Base-by-base conservation (phyloP, 2,329 filamentous ascomycete species). In the Claviceps cyperi region DNA sequence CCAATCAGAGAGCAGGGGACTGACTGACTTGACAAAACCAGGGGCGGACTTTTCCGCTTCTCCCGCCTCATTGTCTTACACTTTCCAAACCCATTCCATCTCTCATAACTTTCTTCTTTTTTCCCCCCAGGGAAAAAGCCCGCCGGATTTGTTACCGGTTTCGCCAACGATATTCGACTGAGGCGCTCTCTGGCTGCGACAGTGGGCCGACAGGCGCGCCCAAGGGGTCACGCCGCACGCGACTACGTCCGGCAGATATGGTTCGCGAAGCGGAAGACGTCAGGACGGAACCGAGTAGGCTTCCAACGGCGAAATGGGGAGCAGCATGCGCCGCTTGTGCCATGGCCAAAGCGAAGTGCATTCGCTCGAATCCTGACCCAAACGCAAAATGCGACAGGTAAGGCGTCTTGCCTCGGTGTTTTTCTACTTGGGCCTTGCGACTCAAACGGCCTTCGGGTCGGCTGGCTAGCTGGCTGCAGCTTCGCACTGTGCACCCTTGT, bases 341-440 rank as follows among this genome's bases (percentile, higher is more conserved):
- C 6, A 62, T 66, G 13, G 70, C 73, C 35, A 75, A 75, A 55
- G 71, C 72, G 7, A 75, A 74, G 53, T 75, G 73, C 52, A 66
- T 75, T 43, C 67, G 71, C 8, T 66, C 69, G 6, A 67, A 66
- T 50, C 55, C 60, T 4, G 52, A 55, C 2, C 54, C 59, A 0
- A 64, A 64, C 1, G 56, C 68, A 17, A 74, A 72, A 54, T 75
- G 72, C 51, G 72, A 75, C 51, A 65, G 68, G 67, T 70, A 51
- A 56, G 67, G 69, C 50, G 57, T 32, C 28, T 32, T 32, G 28
- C 4, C 28, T 11, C 28, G 28, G 28, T 32, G 28, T 11, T 32
- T 32, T 32, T 32, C 11, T 4, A 11, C 28, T 32, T 11, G 28
- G 3, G 28, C 9, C 28, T 32, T 32, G 28, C 28, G 28, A 32